These are phyloP conservation scores for Exophiala aquamarina DNA, from an alignment of 2,329 filamentous ascomycete genomes.

Conservation along the genomic window DNA sequence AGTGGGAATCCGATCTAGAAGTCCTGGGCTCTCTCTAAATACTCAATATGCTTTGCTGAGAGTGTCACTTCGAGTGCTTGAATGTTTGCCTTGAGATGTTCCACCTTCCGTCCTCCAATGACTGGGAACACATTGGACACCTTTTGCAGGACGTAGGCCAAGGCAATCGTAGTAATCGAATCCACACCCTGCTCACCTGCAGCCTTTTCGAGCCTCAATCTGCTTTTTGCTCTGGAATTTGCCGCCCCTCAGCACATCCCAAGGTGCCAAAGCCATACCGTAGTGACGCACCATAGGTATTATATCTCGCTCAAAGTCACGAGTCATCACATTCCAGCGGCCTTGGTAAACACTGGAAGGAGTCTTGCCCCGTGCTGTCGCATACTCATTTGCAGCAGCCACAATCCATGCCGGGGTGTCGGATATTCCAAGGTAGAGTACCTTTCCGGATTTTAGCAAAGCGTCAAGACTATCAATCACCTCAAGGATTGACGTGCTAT, in stretches of 20 bases:
- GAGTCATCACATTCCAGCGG: constrained; percentile 39
- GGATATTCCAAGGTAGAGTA: constrained; percentile 43
- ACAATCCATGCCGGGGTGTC: constrained; percentile 44
- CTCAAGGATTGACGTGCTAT: constrained; percentile 38
- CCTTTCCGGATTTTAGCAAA: constrained; percentile 41
- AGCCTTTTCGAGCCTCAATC: constrained; percentile 44
- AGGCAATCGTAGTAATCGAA: constrained; percentile 61
- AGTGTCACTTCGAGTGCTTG: constrained; percentile 64
- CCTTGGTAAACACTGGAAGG: constrained; percentile 41
- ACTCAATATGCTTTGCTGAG: constrained; percentile 60
- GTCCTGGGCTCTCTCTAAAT: constrained; percentile 61
- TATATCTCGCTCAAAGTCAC: constrained; percentile 44
- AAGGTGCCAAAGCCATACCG: constrained; percentile 54
- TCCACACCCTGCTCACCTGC: constrained; percentile 49
- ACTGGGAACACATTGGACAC: constrained; percentile 71
- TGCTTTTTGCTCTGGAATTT: constrained; percentile 52
- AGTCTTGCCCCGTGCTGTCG: constrained; percentile 39
- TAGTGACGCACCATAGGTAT: constrained; percentile 41
- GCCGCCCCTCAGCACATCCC: constrained; percentile 58
- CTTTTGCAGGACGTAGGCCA: constrained; percentile 74
- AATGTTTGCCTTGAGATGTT: constrained; percentile 69
- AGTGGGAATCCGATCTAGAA: constrained; percentile 69
- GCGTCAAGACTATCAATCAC: constrained; percentile 42
- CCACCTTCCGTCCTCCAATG: constrained; percentile 66
- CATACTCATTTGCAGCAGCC: constrained; percentile 41